These are phyloP conservation scores for Cordyceps tenuipes DNA, from an alignment of 2,329 filamentous ascomycete genomes.

Conservation along the genomic window DNA sequence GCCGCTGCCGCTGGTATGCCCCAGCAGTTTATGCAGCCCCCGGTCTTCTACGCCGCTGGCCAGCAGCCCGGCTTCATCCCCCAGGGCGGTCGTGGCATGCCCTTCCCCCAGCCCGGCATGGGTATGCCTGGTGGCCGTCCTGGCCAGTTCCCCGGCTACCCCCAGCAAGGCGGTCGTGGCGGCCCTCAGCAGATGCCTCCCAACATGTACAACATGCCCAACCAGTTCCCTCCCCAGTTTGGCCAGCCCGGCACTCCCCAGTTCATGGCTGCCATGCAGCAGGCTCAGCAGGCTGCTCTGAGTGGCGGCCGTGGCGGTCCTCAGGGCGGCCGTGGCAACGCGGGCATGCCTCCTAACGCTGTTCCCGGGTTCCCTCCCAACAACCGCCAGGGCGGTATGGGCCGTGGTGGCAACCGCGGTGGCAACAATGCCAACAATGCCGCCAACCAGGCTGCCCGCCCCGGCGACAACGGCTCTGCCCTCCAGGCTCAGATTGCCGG, in stretches of 20 bases:
- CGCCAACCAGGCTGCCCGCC: constrained; percentile 26
- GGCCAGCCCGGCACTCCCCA: constrained; percentile 73
- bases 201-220: constrained; percentile 73
- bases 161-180: constrained; percentile 80
- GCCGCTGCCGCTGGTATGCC: constrained; percentile 84
- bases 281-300: constrained; percentile 60
- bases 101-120: constrained; percentile 57
- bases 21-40: constrained; percentile 77
- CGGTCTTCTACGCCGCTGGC: constrained; percentile 87
- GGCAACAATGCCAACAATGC: constrained; percentile 36
- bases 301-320: constrained; percentile 55
- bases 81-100: constrained; percentile 56
- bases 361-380: constrained; percentile 52
- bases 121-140: constrained; percentile 69
- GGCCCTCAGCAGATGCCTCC: constrained; percentile 82
- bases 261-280: constrained; percentile 75
- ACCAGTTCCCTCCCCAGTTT: constrained; percentile 73
- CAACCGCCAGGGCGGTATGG: constrained; percentile 43
- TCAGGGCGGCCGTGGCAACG: constrained; percentile 60
- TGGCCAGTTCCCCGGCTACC: constrained; percentile 78
- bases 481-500: constrained; percentile 50
- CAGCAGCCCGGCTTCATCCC: constrained; percentile 65
- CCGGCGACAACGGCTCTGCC: constrained; percentile 32
- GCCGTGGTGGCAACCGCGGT: constrained; percentile 37
- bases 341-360: constrained; percentile 40